Evolutionary conservation across 805 yeast genomes (phyloP).

Genomic region (Wickerhamiella dianesei): DNA sequence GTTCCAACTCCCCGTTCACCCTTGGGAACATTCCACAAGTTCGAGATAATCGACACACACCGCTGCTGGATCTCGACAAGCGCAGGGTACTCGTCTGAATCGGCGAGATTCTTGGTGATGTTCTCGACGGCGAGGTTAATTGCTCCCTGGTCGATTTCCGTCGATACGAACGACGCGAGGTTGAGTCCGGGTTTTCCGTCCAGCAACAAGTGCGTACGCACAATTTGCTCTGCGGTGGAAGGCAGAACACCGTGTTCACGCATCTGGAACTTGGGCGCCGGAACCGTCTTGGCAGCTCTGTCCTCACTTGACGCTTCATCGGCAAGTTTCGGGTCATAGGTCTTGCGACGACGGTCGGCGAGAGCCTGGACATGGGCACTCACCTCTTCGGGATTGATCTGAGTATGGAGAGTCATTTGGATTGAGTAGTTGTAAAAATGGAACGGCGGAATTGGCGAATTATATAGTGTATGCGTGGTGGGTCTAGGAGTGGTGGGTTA

Average conservation of each 20-base stretch:
- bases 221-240: conserved; percentile 42
- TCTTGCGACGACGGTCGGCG: not conserved
- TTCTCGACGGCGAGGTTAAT: conserved; percentile 49
- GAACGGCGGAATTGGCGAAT: not conserved
- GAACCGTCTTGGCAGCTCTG: conserved; percentile 7
- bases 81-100: conserved; percentile 86
- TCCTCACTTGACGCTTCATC: not conserved
- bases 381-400: conserved; percentile 10
- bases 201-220: conserved; percentile 60
- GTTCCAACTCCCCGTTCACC: conserved; percentile 53
- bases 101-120: conserved; percentile 77
- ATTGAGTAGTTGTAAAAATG: not conserved
- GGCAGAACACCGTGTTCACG: conserved; percentile 44
- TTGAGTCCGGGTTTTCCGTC: conserved; percentile 80
- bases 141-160: conserved; percentile 44
- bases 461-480: too few species aligned
- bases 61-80: conserved; percentile 65
- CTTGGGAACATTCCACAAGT: conserved; percentile 66
- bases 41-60: conserved; percentile 66
- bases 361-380: conserved; percentile 3
- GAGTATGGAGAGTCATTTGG: conserved; percentile 7
- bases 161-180: conserved; percentile 81
- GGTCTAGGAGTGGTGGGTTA: not conserved
- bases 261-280: conserved; percentile 42
- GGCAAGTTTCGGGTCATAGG: not conserved